Evolutionary conservation across 2,329 filamentous ascomycete genomes (phyloP), one percentile per base, ranked within the genome.

Genomic region (Aspergillus eucalypticola): DNA sequence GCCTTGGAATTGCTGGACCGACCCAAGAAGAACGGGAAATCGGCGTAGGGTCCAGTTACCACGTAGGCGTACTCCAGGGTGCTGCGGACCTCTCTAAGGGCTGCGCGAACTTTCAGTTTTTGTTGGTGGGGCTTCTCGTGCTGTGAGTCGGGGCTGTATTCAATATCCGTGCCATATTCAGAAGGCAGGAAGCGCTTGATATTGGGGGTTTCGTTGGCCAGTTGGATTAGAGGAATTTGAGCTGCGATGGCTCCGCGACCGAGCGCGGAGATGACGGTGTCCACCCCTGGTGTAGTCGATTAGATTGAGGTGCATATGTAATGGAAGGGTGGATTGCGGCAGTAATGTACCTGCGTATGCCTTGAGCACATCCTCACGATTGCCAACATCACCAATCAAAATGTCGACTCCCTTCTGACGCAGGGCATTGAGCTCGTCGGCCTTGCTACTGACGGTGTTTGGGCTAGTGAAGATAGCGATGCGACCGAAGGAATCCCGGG

Each of bases 41-140:
- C 88, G 29, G 84, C 83, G 65, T 88, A 91, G 0, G 88, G 88
- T 0, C 88, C 88, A 0, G 88, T 90, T 4, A 91, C 88, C 0
- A 91, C 76, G 69, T 88, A 90, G 0, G 88, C 90, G 58, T 88
- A 81, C 53, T 85, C 80, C 25, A 91, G 70, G 7, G 80, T 75
- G 65, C 81, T 79, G n/a, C 81, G 75, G 38, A 83, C 82, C 3
- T 73, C 66, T 42, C 81, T 79, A 32, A 90, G 79, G 29, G 83
- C 83, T 58, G 82, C 84, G 60, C 89, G 82, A n/a, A 91, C 86
- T 67, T 86, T 84, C 56, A 91, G 81, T 73, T 91, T 91, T 58
- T 81, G 75, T 75, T 91, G 88, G 69, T 91, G 89, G 2, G 89
- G 87, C 68, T 82, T 84, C 74, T 91, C 89, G 8, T 75, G 66